phyloP scores from a whole-genome alignment of 192 early-diverging fungal genomes.

The Jimgerdemannia lactiflua region DNA sequence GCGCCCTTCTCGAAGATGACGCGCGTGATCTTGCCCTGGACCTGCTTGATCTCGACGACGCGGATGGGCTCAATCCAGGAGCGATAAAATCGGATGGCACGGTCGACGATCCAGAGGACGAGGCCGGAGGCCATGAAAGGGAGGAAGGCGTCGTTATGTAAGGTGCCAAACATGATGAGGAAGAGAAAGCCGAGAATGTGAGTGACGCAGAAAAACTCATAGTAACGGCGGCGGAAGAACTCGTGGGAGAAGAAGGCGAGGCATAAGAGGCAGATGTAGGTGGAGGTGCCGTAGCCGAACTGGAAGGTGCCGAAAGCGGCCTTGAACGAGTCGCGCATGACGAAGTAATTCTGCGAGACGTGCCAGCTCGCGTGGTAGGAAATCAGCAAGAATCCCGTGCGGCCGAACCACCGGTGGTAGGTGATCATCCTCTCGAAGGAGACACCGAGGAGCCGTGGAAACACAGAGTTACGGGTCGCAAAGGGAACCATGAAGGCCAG shows the following conservation, averaged over 20 bases:
- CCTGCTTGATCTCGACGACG: conserved; percentile 8
- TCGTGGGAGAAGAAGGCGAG: conserved; percentile 22
- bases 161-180: conserved; percentile 20
- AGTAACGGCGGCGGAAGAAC: conserved; percentile 32
- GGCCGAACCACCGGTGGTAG: conserved; percentile 40
- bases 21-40: conserved; percentile 1
- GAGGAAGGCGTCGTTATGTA: conserved; percentile 25
- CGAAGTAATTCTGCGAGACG: background rate
- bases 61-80: conserved; percentile 16
- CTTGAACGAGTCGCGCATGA: background rate
- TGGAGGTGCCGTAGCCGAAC: conserved; percentile 21
- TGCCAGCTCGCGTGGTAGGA: conserved; percentile 27
- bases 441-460: conserved; percentile 30
- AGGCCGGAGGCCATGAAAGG: conserved; percentile 20
- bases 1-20: conserved; percentile 18
- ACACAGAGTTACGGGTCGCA: conserved; percentile 33
- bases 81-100: conserved; percentile 22
- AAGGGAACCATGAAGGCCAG: conserved; percentile 35
- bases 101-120: conserved; percentile 30
- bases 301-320: conserved; percentile 22
- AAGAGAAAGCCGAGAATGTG: conserved; percentile 36
- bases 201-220: conserved; percentile 40
- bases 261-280: conserved; percentile 19
- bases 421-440: conserved; percentile 37
- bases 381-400: conserved; percentile 23